Conservation (phyloP, 1,139 yeast genomes). For the Lodderomyces margitis region DNA sequence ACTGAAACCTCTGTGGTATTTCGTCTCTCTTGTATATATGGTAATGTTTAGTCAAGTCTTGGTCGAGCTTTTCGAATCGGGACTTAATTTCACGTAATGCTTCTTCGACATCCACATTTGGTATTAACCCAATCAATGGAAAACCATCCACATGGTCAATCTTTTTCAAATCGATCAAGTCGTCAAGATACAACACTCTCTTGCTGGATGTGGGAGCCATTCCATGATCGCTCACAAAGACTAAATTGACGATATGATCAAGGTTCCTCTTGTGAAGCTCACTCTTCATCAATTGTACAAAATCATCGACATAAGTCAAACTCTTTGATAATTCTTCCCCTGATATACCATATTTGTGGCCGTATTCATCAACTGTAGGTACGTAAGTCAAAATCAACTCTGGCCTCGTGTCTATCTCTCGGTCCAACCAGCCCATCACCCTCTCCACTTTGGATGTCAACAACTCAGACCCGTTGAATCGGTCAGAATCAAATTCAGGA, state of each 20-base stretch:
- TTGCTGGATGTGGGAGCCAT: conserved; percentile 83
- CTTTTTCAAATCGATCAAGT: conserved; percentile 51
- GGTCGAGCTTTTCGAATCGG: conserved; percentile 24
- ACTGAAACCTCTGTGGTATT: conserved; percentile 62
- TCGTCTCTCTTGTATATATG: conserved; percentile 56
- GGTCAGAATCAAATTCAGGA: conserved; percentile 54
- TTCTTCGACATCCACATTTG: conserved; percentile 33
- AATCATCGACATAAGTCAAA: conserved; percentile 61
- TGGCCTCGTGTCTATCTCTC: conserved; percentile 54
- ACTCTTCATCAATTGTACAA: conserved; percentile 48
- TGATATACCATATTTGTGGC: conserved; percentile 68
- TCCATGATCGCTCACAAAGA: conserved; percentile 88
- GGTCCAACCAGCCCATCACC: conserved; percentile 67
- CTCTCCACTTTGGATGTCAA: conserved; percentile 55
- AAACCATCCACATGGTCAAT: conserved; percentile 78
- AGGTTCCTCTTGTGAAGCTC: conserved; percentile 57
- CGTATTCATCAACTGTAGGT: conserved; percentile 74
- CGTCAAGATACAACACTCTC: conserved; percentile 67
- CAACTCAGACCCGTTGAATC: conserved; percentile 62
- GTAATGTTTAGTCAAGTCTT: conserved; percentile 18
- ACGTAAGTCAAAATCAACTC: conserved; percentile 79
- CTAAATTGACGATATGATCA: conserved; percentile 62
- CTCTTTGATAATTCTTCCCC: conserved; percentile 59
- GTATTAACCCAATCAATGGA: conserved; percentile 83
- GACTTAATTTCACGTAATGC: conserved; percentile 19